These are phyloP conservation scores for Tuber calosporum DNA, from an alignment of 495 filamentous ascomycete genomes.

Conservation along the genomic window DNA sequence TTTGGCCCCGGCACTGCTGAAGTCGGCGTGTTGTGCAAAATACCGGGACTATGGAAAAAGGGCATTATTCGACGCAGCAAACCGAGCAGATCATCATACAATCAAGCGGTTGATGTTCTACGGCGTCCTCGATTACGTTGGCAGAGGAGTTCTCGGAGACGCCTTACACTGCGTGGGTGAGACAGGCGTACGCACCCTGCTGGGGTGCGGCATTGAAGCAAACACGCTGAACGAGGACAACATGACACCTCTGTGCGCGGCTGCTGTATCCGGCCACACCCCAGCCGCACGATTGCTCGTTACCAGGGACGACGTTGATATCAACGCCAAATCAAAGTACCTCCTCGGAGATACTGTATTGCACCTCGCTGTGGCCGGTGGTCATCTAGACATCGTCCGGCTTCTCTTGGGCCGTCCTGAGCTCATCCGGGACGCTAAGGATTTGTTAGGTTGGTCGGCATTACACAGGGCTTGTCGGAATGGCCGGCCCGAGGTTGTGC, in stretches of 20 bases:
- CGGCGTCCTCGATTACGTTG: background rate
- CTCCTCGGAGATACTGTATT: background rate
- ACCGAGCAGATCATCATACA: background rate
- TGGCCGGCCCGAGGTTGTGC: background rate
- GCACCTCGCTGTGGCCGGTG: background rate
- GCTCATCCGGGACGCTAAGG: background rate
- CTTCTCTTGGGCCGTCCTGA: background rate
- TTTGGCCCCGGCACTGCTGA: background rate
- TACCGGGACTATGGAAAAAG: background rate
- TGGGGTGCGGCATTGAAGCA: background rate
- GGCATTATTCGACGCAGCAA: background rate
- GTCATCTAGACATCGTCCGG: background rate
- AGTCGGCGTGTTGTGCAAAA: background rate
- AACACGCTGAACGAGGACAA: conserved; percentile 1
- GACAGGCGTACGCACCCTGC: background rate
- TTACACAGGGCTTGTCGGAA: background rate
- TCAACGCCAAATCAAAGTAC: background rate
- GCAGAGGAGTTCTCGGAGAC: background rate
- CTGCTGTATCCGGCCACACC: background rate
- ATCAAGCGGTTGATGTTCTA: background rate
- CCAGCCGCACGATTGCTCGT: background rate
- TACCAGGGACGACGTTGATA: background rate
- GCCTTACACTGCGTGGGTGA: background rate
- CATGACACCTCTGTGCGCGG: background rate
- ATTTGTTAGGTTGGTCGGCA: background rate